Percentiles rank a stretch among this genome's conserved stretches.
Conservation (phyloP, 768 basidiomycete genomes). For the Mrakia frigida region DNA sequence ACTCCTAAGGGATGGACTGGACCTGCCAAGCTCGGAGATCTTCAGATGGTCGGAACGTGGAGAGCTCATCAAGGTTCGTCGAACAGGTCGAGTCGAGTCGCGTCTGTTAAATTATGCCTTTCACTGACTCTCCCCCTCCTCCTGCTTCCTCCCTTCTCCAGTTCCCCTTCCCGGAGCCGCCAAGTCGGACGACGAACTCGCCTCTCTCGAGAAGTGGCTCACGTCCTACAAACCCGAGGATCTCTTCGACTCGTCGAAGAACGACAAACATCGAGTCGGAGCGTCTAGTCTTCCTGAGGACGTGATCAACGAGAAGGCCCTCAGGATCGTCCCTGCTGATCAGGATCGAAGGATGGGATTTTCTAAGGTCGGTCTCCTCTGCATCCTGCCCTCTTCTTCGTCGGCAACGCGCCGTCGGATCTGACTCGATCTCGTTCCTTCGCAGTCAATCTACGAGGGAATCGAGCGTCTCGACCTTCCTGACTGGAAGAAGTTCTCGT, state of each 20-base stretch:
- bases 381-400: background rate
- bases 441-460: constrained; percentile 50
- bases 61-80: constrained; percentile 62
- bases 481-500: constrained; percentile 58
- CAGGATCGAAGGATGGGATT: constrained; percentile 55
- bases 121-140: background rate
- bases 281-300: constrained; percentile 35
- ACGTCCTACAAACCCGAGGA: constrained; percentile 62
- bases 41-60: constrained; percentile 71
- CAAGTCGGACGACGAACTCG: constrained; percentile 59
- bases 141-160: background rate
- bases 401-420: background rate
- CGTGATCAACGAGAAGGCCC: constrained; percentile 38
- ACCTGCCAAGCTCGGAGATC: constrained; percentile 59
- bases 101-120: background rate
- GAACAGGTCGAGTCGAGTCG: too few relatives aligned
- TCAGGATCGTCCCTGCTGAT: constrained; percentile 42
- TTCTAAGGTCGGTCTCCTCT: constrained; percentile 44
- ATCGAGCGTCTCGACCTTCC: constrained; percentile 61
- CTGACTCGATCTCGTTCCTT: background rate
- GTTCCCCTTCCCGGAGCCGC: constrained; percentile 74
- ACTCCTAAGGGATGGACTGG: constrained; percentile 78
- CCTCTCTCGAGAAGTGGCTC: constrained; percentile 65
- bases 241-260: constrained; percentile 52
- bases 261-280: constrained; percentile 36